phyloP scores from a whole-genome alignment of 2,329 filamentous ascomycete genomes.

The Aspergillus fischeri region DNA sequence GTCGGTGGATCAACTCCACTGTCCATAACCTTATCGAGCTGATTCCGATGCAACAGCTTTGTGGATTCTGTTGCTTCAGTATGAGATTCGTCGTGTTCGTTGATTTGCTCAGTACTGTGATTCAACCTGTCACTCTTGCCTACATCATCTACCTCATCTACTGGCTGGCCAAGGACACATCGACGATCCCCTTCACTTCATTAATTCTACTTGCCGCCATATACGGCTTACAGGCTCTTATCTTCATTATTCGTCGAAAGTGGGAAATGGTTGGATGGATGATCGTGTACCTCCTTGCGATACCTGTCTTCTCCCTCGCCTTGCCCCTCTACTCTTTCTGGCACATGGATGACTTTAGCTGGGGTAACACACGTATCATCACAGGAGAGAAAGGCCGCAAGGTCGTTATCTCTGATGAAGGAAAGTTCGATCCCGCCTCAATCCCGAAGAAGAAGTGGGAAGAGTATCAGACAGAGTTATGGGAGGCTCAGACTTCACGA shows the following conservation, averaged over 20 bases:
- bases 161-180: slow-evolving; percentile 58
- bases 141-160: slow-evolving; percentile 91
- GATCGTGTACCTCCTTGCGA: slow-evolving; percentile 87
- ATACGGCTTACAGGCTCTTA: slow-evolving; percentile 93
- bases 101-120: slow-evolving; percentile 84
- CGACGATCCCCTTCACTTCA: slow-evolving; percentile 72
- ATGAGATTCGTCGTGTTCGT: slow-evolving; percentile 98
- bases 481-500: slow-evolving; percentile 85
- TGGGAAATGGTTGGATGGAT: slow-evolving; percentile 99
- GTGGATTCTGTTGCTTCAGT: slow-evolving; percentile 99
- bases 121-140: slow-evolving; percentile 84
- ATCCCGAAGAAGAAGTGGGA: slow-evolving; percentile 99
- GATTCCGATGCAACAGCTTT: slow-evolving; percentile 87
- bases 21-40: slow-evolving; percentile 97
- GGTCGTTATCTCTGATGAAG: slow-evolving; percentile 90
- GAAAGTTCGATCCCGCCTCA: slow-evolving; percentile 88
- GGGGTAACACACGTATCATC: slow-evolving; percentile 97
- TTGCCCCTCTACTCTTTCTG: slow-evolving; percentile 95
- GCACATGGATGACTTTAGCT: slow-evolving; percentile 99
- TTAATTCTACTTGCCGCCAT: slow-evolving; percentile 92
- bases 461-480: slow-evolving; percentile 95
- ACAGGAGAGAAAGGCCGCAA: slow-evolving; percentile 91
- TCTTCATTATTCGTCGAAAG: slow-evolving; percentile 93
- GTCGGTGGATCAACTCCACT: slow-evolving; percentile 99
- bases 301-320: slow-evolving; percentile 86